Evolutionary conservation across 768 basidiomycete genomes (phyloP).

Genomic region (Symmetrospora coprosmae): DNA sequence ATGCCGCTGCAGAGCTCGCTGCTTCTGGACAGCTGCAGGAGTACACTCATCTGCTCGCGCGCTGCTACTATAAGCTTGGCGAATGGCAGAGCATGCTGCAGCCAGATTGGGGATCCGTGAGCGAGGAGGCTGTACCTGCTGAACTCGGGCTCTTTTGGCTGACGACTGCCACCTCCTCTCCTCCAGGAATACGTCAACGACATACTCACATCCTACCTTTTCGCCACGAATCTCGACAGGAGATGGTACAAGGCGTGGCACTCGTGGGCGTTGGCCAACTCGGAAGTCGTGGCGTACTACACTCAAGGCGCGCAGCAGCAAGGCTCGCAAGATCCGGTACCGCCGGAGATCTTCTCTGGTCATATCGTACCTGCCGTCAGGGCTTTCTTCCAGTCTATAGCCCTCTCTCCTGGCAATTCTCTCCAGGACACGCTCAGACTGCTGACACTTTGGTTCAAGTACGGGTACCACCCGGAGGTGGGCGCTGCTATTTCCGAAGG

Average conservation of each 20-base stretch:
- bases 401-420: slow-evolving; percentile 73
- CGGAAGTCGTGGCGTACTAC: slow-evolving; percentile 73
- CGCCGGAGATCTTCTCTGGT: slow-evolving; percentile 52
- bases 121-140: slow-evolving; percentile 36
- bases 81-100: slow-evolving; percentile 78
- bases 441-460: slow-evolving; percentile 96
- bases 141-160: background rate
- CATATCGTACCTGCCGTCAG: slow-evolving; percentile 88
- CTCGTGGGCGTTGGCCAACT: slow-evolving; percentile 92
- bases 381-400: slow-evolving; percentile 81
- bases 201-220: slow-evolving; percentile 67
- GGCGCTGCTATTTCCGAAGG: slow-evolving; percentile 75
- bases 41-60: slow-evolving; percentile 73
- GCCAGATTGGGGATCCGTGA: slow-evolving; percentile 63
- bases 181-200: slow-evolving; percentile 62
- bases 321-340: slow-evolving; percentile 44
- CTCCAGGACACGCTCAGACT: slow-evolving; percentile 86
- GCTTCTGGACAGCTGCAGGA: slow-evolving; percentile 43
- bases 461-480: slow-evolving; percentile 76
- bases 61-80: slow-evolving; percentile 91
- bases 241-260: slow-evolving; percentile 99
- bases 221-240: slow-evolving; percentile 79
- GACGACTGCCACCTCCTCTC: background rate
- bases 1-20: slow-evolving; percentile 25
- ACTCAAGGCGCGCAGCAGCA: slow-evolving; percentile 53